phyloP scores from a whole-genome alignment of 2,329 filamentous ascomycete species.

The Calonectria honghensis region DNA sequence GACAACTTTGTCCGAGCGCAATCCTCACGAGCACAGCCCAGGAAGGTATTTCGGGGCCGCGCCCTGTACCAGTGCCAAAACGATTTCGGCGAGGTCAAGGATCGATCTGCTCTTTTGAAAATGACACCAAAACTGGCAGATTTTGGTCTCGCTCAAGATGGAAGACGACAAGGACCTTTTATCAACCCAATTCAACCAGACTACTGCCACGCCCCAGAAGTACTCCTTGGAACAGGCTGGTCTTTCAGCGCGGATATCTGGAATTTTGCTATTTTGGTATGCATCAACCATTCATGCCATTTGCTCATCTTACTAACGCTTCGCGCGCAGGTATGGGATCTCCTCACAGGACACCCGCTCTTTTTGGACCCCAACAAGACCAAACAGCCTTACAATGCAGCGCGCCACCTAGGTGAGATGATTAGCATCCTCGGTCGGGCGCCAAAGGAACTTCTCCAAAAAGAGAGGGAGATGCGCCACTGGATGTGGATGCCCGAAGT shows the following conservation, averaged over 20 bases:
- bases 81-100: slow-evolving; percentile 43
- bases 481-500: slow-evolving; percentile 46
- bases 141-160: slow-evolving; percentile 46
- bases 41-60: slow-evolving; percentile 38
- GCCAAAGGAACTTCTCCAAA: slow-evolving; percentile 44
- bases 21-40: slow-evolving; percentile 32
- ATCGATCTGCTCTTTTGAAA: slow-evolving; percentile 24
- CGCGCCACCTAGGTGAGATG: slow-evolving; percentile 52
- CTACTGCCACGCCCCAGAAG: slow-evolving; percentile 45
- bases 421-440: slow-evolving; percentile 50
- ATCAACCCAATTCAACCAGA: slow-evolving; percentile 47
- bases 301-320: slow-evolving; percentile 1
- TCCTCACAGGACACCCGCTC: slow-evolving; percentile 48
- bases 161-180: slow-evolving; percentile 28
- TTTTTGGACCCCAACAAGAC: slow-evolving; percentile 43
- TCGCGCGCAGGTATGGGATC: slow-evolving; percentile 50
- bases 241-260: slow-evolving; percentile 46
- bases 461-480: slow-evolving; percentile 45
- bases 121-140: slow-evolving; percentile 46
- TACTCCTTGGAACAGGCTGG: slow-evolving; percentile 43
- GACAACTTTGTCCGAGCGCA: slow-evolving; percentile 46
- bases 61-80: slow-evolving; percentile 47
- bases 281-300: background rate
- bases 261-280: slow-evolving; percentile 52
- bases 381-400: slow-evolving; percentile 45